Evolutionary conservation across 352 stramenopile genomes (phyloP).

Genomic region (Thraustochytrium sp.): DNA sequence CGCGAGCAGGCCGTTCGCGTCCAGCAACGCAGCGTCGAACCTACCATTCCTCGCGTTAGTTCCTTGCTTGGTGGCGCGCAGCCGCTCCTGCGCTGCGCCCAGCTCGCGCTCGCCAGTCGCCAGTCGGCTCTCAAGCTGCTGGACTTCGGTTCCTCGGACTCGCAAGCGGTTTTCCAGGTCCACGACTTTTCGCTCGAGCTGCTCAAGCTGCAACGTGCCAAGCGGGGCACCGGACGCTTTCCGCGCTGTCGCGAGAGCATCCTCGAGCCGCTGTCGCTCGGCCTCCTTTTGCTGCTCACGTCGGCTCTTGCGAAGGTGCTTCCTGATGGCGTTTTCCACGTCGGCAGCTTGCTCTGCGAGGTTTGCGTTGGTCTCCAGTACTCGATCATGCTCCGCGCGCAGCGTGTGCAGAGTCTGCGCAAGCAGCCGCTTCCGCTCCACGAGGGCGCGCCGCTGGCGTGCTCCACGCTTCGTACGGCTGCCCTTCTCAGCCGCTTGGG

Average conservation of each 20-base stretch:
- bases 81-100: not conserved
- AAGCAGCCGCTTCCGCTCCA: not conserved
- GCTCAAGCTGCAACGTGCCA: not conserved
- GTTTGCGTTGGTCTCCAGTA: not conserved
- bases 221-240: no score
- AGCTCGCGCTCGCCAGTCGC: not conserved
- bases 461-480: no score
- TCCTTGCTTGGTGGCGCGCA: not conserved
- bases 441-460: not conserved
- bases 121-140: not conserved
- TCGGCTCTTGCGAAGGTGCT: not conserved
- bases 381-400: not conserved
- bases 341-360: not conserved
- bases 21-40: not conserved
- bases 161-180: not conserved
- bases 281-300: conserved; percentile 31
- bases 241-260: not conserved
- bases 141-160: not conserved
- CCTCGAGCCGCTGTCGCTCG: not conserved
- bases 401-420: not conserved
- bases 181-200: not conserved
- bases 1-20: not conserved
- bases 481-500: not conserved
- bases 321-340: not conserved
- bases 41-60: not conserved